These are phyloP conservation scores for Leccinum boreale DNA, from an alignment of 768 basidiomycete species.

Conservation along the genomic window DNA sequence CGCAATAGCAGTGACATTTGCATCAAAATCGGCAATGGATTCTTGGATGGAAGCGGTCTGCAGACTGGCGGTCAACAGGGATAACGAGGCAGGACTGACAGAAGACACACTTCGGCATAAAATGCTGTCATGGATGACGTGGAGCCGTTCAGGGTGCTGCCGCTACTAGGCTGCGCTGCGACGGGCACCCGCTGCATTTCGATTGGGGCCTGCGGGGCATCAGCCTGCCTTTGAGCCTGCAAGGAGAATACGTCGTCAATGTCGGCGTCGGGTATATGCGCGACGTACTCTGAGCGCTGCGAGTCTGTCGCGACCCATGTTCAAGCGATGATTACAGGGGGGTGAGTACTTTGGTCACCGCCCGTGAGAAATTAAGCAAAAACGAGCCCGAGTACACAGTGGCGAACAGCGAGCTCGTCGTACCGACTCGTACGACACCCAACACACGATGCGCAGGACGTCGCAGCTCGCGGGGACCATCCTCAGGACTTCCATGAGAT, in stretches of 20 bases:
- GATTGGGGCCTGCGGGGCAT: conserved; percentile 21
- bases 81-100: not conserved
- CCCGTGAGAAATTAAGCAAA: conserved; percentile 15
- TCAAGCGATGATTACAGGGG: not conserved
- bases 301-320: conserved; percentile 70
- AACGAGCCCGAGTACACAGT: not conserved
- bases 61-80: not conserved
- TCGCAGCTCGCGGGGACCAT: conserved; percentile 76
- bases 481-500: conserved; percentile 34
- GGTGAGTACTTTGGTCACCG: not conserved
- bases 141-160: conserved; percentile 3
- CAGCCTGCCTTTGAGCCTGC: conserved; percentile 52
- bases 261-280: conserved; percentile 38
- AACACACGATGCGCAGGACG: conserved; percentile 57
- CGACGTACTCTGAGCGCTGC: conserved; percentile 75
- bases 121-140: conserved; percentile 31
- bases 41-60: conserved; percentile 53
- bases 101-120: conserved; percentile 29
- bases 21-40: conserved; percentile 39
- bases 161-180: not conserved
- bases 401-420: conserved; percentile 5
- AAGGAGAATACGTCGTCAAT: not conserved
- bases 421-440: conserved; percentile 40
- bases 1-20: conserved; percentile 43
- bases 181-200: conserved; percentile 23